Conservation (phyloP, 495 filamentous ascomycete genomes). For the Baudoinia panamericana region DNA sequence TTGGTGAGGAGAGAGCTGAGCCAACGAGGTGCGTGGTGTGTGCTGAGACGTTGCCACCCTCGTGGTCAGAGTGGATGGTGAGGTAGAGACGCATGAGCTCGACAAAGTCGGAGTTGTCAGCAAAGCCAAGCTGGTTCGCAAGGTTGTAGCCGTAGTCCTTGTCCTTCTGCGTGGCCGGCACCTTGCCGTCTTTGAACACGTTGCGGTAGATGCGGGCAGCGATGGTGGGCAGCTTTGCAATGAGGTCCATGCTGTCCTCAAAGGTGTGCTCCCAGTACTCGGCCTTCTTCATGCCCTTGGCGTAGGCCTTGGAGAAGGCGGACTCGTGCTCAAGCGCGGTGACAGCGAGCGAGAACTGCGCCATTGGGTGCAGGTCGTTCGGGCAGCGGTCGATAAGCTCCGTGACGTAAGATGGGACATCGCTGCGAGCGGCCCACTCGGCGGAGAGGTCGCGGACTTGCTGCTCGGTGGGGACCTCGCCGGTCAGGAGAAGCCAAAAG, state of each 20-base stretch:
- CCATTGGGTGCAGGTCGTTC: constrained; percentile 97
- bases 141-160: constrained; percentile 98
- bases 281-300: constrained; percentile 95
- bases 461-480: constrained; percentile 90
- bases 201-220: constrained; percentile 98
- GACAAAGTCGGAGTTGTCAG: constrained; percentile 89
- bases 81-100: constrained; percentile 97
- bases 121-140: constrained; percentile 95
- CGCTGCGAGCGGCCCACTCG: constrained; percentile 95
- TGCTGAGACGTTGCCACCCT: constrained; percentile 95
- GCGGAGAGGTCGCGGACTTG: constrained; percentile 95
- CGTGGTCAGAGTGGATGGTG: constrained; percentile 94
- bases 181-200: constrained; percentile 98
- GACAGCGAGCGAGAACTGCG: constrained; percentile 95
- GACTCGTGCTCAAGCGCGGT: constrained; percentile 97
- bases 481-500: constrained; percentile 98
- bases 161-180: constrained; percentile 85
- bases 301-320: constrained; percentile 92
- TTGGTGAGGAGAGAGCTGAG: constrained; percentile 89
- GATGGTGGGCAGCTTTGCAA: constrained; percentile 98
- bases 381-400: constrained; percentile 99
- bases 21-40: constrained; percentile 98
- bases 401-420: constrained; percentile 91
- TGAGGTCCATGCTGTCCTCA: constrained; percentile 99
- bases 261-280: constrained; percentile 99